A percentile compares a stretch with the other conserved stretches of the same genome.
phyloP scores from a whole-genome alignment of 768 basidiomycete genomes.

The Suillus subalutaceus region DNA sequence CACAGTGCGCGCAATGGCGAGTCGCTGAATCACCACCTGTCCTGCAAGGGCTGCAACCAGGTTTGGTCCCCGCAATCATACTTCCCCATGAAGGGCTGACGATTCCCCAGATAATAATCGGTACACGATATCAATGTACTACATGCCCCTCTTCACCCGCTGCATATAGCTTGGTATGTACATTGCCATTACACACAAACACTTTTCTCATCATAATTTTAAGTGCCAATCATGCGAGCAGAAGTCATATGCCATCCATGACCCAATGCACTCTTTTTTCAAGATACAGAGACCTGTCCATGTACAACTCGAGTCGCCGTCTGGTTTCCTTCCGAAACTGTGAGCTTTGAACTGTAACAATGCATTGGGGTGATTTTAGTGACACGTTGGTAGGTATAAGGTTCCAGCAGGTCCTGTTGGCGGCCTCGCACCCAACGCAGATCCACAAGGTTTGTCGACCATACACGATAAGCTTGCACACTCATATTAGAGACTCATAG shows the following conservation, averaged over 20 bases:
- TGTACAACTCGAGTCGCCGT: slow-evolving; percentile 51
- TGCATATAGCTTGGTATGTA: slow-evolving; percentile 70
- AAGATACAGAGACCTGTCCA: slow-evolving; percentile 83
- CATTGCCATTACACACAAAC: background rate
- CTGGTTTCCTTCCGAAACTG: slow-evolving; percentile 73
- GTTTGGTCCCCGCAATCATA: slow-evolving; percentile 39
- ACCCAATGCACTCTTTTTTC: slow-evolving; percentile 86
- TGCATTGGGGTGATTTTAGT: slow-evolving; percentile 13
- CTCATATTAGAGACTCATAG: slow-evolving; percentile 37
- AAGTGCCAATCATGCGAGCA: slow-evolving; percentile 84
- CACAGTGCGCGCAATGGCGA: slow-evolving; percentile 33
- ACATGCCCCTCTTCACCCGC: slow-evolving; percentile 79
- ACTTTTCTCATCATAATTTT: slow-evolving; percentile 2
- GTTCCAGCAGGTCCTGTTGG: slow-evolving; percentile 59
- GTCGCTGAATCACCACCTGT: slow-evolving; percentile 56
- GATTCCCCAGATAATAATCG: slow-evolving; percentile 62
- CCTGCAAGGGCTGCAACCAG: slow-evolving; percentile 62
- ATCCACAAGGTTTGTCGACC: slow-evolving; percentile 57
- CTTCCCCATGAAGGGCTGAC: background rate
- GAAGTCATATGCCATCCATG: slow-evolving; percentile 76
- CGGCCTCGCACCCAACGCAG: slow-evolving; percentile 35
- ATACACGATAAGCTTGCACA: background rate
- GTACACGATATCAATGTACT: slow-evolving; percentile 87
- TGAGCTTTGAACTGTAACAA: slow-evolving; percentile 35
- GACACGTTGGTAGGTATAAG: slow-evolving; percentile 54